Evolutionary conservation across 257 asterid genomes (phyloP), one percentile per base, ranked within the genome.

Genomic region (Perilla frutescens): DNA sequence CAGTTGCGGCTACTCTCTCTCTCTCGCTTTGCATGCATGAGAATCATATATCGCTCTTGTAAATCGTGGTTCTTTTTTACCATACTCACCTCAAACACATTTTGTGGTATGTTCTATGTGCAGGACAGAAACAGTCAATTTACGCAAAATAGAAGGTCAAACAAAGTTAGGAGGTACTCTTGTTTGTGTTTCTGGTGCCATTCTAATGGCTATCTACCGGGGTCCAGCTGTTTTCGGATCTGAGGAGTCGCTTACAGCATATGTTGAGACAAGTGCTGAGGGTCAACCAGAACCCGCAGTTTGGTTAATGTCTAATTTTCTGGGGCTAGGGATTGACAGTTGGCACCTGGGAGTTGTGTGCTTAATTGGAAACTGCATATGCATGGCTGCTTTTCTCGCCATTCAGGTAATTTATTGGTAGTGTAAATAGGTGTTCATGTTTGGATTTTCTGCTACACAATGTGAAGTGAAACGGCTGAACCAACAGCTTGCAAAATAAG

Each of bases 321-420:
- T 86, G 76, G 90, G 84, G 45, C 66, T 82, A 8, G 96, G 90
- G 39, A 71, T 93, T 45, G 96, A 89, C 77, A 79, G 73, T 62
- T 93, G 97, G 97, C 93, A 91, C 76, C 82, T 93, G 32, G 98
- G 98, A 36, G 88, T 91, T 63, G 71, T 93, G 69, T 93, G 97
- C 85, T 89, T 93, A 54, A 86, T 91, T 55, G 98, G 96, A 61
- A 91, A 93, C 82, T 93, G 98, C 77, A 80, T 89, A 82, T 89
- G 91, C 84, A 85, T 88, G 95, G 96, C 97, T 48, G 80, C 90
- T 62, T 95, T 83, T 81, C 75, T 95, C 36, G 87, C 96, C 51
- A 53, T 89, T 85, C 98, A 91, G 94, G 98, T 93, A 80, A 70
- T 76, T 37, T 40, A 43, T 77, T 4, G 26, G 66, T 29, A 2